These are phyloP conservation scores for Solanum rostratum DNA, from an alignment of 257 asterid genomes.

Conservation along the genomic window DNA sequence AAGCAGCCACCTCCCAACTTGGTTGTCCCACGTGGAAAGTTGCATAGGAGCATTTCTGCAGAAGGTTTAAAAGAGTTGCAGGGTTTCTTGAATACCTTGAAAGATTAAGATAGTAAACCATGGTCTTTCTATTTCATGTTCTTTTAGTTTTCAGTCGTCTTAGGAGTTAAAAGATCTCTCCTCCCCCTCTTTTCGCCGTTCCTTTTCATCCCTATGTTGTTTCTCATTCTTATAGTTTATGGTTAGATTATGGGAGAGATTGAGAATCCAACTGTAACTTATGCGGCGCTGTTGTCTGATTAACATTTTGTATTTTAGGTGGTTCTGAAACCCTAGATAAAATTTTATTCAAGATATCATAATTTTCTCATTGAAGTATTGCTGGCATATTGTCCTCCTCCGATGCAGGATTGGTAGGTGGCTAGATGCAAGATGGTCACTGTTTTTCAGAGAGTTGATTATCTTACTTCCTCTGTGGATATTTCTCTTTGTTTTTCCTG, in stretches of 20 bases:
- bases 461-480: not conserved
- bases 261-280: conserved; percentile 58
- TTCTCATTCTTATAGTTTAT: not conserved
- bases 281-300: conserved; percentile 44
- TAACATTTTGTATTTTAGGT: not conserved
- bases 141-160: not conserved
- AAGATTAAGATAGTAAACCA: conserved; percentile 28
- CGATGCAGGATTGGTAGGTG: not conserved
- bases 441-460: not conserved
- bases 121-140: conserved; percentile 3
- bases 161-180: not conserved
- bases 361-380: not conserved
- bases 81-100: conserved; percentile 61
- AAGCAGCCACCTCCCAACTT: conserved; percentile 64
- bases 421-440: not conserved
- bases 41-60: conserved; percentile 87
- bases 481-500: not conserved
- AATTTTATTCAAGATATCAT: not conserved
- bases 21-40: conserved; percentile 66
- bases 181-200: conserved; percentile 3
- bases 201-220: not conserved
- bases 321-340: not conserved
- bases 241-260: conserved; percentile 41
- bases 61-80: conserved; percentile 90
- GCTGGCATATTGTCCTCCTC: not conserved